Conservation (phyloP, 2,329 filamentous ascomycete genomes). For the Tympanopsis confertula region DNA sequence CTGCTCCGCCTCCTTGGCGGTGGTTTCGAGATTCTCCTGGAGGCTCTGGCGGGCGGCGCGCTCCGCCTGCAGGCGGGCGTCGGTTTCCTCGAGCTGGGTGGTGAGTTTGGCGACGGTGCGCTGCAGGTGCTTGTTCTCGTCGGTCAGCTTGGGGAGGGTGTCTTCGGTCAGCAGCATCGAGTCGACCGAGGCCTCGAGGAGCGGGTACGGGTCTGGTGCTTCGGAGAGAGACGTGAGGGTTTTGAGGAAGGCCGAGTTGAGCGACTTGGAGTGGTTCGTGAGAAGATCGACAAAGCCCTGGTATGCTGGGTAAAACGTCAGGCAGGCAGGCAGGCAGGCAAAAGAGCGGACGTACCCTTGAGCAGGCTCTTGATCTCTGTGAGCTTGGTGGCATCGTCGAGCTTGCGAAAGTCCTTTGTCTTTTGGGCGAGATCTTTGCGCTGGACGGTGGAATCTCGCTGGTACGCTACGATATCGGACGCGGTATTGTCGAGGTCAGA, state of each 20-base stretch:
- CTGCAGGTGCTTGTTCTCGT: slow-evolving; percentile 78
- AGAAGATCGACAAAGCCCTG: slow-evolving; percentile 95
- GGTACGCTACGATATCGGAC: slow-evolving; percentile 87
- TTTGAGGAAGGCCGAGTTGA: slow-evolving; percentile 85
- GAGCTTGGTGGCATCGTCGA: slow-evolving; percentile 79
- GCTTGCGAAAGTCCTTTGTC: slow-evolving; percentile 93
- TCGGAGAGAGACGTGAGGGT: slow-evolving; percentile 89
- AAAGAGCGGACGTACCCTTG: slow-evolving; percentile 47
- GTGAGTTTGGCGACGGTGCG: slow-evolving; percentile 65
- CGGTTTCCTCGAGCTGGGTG: slow-evolving; percentile 70
- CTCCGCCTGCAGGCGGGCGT: slow-evolving; percentile 70
- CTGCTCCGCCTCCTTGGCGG: slow-evolving; percentile 77
- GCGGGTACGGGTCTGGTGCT: slow-evolving; percentile 87
- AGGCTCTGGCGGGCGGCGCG: slow-evolving; percentile 59
- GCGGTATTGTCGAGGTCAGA: slow-evolving; percentile 81
- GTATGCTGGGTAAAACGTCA: slow-evolving; percentile 46
- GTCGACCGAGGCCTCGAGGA: slow-evolving; percentile 92
- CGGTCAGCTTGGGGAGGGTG: slow-evolving; percentile 75
- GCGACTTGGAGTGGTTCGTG: slow-evolving; percentile 88
- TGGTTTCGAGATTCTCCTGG: slow-evolving; percentile 65
- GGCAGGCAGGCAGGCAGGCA: background rate
- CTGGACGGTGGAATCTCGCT: slow-evolving; percentile 89
- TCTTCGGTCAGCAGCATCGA: slow-evolving; percentile 86
- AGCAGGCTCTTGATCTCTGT: slow-evolving; percentile 78
- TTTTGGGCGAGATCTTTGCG: slow-evolving; percentile 97